Base-by-base conservation (phyloP, 768 basidiomycete species). In the Trametes cinnabarina region DNA sequence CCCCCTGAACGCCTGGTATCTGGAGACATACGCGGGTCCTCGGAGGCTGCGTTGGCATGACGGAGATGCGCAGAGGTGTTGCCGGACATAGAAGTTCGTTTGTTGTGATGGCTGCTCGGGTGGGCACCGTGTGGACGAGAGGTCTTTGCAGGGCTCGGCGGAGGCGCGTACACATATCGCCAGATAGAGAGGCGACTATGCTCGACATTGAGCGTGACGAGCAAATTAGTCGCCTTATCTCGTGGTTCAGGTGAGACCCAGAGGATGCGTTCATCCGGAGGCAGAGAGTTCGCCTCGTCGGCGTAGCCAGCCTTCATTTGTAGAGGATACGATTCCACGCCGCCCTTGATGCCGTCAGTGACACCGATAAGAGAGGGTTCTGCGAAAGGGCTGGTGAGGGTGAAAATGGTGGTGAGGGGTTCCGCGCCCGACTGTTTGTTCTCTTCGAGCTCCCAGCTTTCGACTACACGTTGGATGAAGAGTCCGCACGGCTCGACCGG, bases 341-440 rank as follows among this genome's bases (percentile, higher is more conserved):
- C 81, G 7, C 82, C 82, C 2, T 80, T 64, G 25, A 91, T 86
- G 0, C 84, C 82, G 3, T 74, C 71, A 1, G 90, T 86, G 47
- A 88, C 69, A 6, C 89, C 90, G 15, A 92, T 82, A 9, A 86
- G 80, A 22, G 82, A 79, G 47, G 88, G 81, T 71, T 93, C 92
- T 2, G 87, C 77, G 50, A 91, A 88, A 0, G 90, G 86, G 63
- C 83, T 88, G 9, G 85, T 87, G 60, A 94, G 75, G 17, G 87
- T 83, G 70, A 92, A 93, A 23, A 93, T 81, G 14, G 90, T 91
- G 0, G 92, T 90, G n/a, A 92, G 76, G 0, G 83, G 77, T 17
- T 80, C 76, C 37, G 91, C 86, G 10, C 86, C 87, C 0, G 83
- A 81, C n/a, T 76, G 65, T 47, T 81, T 80, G 3, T 85, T 85